phyloP scores from a whole-genome alignment of 2,329 filamentous ascomycete species.

The Claviceps quebecensis region DNA sequence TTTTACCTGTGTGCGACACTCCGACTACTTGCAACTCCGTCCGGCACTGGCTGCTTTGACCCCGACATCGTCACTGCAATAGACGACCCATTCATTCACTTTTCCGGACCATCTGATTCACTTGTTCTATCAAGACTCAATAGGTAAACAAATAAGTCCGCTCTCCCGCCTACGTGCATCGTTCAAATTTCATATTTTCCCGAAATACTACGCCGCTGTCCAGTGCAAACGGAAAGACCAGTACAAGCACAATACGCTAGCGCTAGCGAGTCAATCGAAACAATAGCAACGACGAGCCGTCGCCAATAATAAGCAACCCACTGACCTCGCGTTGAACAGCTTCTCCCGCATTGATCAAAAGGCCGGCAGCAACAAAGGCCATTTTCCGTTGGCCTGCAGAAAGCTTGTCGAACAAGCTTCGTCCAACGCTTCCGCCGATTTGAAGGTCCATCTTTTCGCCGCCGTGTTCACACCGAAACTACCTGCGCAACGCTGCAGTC shows the following conservation, averaged over 20 bases:
- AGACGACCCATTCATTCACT: not conserved
- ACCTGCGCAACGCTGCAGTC: too few species aligned
- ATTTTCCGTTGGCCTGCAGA: not conserved
- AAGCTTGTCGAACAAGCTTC: too few species aligned
- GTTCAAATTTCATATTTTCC: too few species aligned
- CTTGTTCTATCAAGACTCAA: not conserved
- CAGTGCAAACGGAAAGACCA: not conserved
- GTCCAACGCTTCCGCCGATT: not conserved
- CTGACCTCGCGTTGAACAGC: not conserved
- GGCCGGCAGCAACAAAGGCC: not conserved
- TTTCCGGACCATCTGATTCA: not conserved
- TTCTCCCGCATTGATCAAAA: conserved; percentile 1
- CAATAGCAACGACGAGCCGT: conserved; percentile 1
- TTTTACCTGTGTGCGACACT: not conserved
- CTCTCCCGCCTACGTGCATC: too few species aligned
- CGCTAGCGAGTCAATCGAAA: not conserved
- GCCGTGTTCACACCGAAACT: too few species aligned
- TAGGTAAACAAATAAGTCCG: too few species aligned
- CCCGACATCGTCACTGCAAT: not conserved
- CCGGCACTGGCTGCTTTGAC: not conserved
- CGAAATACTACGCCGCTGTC: not conserved
- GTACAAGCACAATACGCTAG: not conserved
- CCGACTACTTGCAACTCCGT: not conserved
- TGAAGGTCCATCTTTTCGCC: too few species aligned
- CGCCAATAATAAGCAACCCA: not conserved